phyloP scores from a whole-genome alignment of 768 basidiomycete genomes.

The Podaxis sp. region DNA sequence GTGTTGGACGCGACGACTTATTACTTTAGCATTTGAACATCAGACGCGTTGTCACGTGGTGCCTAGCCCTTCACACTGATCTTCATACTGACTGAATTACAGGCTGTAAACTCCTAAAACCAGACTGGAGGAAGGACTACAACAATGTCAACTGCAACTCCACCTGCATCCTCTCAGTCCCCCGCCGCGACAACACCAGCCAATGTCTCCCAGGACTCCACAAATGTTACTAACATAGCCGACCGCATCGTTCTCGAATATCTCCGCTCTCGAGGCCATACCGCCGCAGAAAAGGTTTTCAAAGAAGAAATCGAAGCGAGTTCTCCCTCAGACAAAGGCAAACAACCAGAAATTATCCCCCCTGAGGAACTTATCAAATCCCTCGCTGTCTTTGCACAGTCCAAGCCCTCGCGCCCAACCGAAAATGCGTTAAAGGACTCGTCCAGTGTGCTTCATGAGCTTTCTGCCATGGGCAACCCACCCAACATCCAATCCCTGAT shows the following conservation, averaged over 20 bases:
- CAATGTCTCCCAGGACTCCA: slow-evolving; percentile 34
- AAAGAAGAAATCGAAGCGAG: slow-evolving; percentile 42
- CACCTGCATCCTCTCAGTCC: slow-evolving; percentile 51
- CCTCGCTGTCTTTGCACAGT: slow-evolving; percentile 64
- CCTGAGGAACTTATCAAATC: slow-evolving; percentile 55
- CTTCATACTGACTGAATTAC: background rate
- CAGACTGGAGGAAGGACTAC: background rate
- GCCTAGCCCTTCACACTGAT: background rate
- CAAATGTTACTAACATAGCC: slow-evolving; percentile 34
- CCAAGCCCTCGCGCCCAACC: slow-evolving; percentile 59
- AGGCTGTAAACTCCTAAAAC: background rate
- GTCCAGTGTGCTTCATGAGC: slow-evolving; percentile 62
- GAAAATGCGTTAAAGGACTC: slow-evolving; percentile 74
- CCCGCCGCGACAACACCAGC: slow-evolving; percentile 49
- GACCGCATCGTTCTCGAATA: slow-evolving; percentile 50
- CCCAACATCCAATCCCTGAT: slow-evolving; percentile 74
- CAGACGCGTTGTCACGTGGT: slow-evolving; percentile 34
- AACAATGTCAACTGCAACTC: slow-evolving; percentile 48
- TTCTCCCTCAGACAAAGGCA: slow-evolving; percentile 45
- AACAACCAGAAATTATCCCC: slow-evolving; percentile 40
- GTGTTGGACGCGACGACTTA: slow-evolving; percentile 16
- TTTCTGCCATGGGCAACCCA: slow-evolving; percentile 68
- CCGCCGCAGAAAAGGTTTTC: slow-evolving; percentile 48
- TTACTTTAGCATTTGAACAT: slow-evolving; percentile 19
- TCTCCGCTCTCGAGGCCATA: slow-evolving; percentile 47